Conservation (phyloP, 129 eudicot species). For the Logfia minima region DNA sequence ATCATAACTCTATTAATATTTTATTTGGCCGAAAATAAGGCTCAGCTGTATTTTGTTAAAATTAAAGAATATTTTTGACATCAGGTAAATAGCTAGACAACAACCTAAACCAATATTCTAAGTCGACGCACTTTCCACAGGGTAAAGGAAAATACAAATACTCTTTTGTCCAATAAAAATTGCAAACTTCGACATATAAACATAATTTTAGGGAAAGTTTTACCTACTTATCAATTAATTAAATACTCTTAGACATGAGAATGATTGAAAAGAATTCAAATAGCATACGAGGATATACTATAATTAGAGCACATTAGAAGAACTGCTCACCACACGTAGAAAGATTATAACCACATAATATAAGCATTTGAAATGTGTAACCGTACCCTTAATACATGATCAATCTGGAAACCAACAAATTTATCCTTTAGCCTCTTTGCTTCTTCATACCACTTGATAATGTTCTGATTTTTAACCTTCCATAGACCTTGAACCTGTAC, state of each 20-base stretch:
- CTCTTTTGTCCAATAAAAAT: neutral
- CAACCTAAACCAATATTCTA: no score
- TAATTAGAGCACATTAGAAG: conserved; percentile 1
- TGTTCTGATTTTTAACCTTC: conserved; percentile 78
- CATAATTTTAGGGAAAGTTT: neutral
- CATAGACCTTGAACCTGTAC: conserved; percentile 84
- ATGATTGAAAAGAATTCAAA: neutral
- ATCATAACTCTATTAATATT: neutral
- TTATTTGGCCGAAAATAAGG: neutral
- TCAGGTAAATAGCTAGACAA: no score
- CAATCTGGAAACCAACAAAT: conserved; percentile 68
- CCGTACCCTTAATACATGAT: conserved; percentile 80
- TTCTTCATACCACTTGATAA: conserved; percentile 68
- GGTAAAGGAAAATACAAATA: neutral
- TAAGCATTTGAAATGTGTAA: conserved; percentile 5
- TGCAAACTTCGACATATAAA: neutral
- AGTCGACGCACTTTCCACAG: neutral
- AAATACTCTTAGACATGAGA: neutral
- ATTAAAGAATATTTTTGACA: neutral
- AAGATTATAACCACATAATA: conserved; percentile 5
- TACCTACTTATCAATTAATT: neutral
- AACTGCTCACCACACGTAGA: conserved; percentile 1
- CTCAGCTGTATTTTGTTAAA: neutral
- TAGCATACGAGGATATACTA: neutral
- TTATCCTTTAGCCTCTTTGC: conserved; percentile 74